Percentiles rank a stretch among this genome's conserved stretches.
phyloP scores from a whole-genome alignment of 2,329 filamentous ascomycete species.

The Fusarium beomiforme region DNA sequence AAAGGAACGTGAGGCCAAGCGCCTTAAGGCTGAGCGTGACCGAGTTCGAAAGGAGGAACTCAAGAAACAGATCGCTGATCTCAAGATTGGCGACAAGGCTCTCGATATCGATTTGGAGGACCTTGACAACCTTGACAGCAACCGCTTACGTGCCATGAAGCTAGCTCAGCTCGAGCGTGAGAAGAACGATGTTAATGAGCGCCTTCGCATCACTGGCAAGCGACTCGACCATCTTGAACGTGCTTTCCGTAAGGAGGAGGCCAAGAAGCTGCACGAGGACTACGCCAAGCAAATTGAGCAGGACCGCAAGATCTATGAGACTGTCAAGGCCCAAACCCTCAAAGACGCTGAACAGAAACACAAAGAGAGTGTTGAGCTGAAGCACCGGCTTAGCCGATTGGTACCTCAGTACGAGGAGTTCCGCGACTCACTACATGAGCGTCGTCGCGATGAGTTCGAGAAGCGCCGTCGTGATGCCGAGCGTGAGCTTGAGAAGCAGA shows the following conservation, averaged over 20 bases:
- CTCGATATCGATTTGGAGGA: slow-evolving; percentile 81
- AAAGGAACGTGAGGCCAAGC: slow-evolving; percentile 86
- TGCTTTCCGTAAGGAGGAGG: slow-evolving; percentile 94
- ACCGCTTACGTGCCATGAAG: slow-evolving; percentile 92
- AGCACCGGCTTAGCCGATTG: slow-evolving; percentile 88
- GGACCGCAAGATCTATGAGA: slow-evolving; percentile 84
- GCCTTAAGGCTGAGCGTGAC: slow-evolving; percentile 86
- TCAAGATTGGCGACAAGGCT: slow-evolving; percentile 86
- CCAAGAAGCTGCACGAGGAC: slow-evolving; percentile 88
- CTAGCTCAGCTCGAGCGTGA: slow-evolving; percentile 95
- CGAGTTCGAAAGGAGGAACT: slow-evolving; percentile 92
- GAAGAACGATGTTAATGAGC: slow-evolving; percentile 95
- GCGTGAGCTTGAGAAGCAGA: slow-evolving; percentile 92
- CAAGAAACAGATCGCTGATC: slow-evolving; percentile 89
- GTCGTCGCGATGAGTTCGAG: slow-evolving; percentile 95
- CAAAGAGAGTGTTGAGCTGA: slow-evolving; percentile 89
- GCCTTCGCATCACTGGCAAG: slow-evolving; percentile 90
- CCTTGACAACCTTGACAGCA: slow-evolving; percentile 86
- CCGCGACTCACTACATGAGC: slow-evolving; percentile 82
- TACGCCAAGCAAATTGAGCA: slow-evolving; percentile 83
- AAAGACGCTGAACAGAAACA: slow-evolving; percentile 87
- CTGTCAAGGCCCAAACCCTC: slow-evolving; percentile 79
- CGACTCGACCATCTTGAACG: slow-evolving; percentile 96
- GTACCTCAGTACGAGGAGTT: slow-evolving; percentile 88
- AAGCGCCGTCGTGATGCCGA: slow-evolving; percentile 91